phyloP scores from a whole-genome alignment of 176 grass and related monocot genomes.

The Saccharum spontaneum region DNA sequence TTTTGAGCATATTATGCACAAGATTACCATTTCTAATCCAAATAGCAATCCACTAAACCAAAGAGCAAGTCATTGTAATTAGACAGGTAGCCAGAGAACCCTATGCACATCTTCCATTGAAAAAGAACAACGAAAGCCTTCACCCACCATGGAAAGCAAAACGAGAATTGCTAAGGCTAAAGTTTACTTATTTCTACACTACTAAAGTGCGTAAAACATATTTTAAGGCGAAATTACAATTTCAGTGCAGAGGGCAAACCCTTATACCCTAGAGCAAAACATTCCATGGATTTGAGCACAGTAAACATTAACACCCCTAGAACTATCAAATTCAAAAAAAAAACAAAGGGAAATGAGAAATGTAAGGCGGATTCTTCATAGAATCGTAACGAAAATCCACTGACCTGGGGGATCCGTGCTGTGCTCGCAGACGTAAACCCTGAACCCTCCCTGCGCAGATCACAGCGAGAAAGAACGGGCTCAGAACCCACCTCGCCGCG shows the following conservation, averaged over 20 bases:
- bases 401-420: slow-evolving; percentile 47
- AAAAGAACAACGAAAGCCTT: background rate
- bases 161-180: background rate
- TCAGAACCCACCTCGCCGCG: slow-evolving; percentile 3
- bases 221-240: background rate
- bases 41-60: background rate
- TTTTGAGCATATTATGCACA: background rate
- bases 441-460: slow-evolving; percentile 47
- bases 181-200: background rate
- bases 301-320: background rate
- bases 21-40: background rate
- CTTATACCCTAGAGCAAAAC: background rate
- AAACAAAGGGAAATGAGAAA: background rate
- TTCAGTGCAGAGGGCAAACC: background rate
- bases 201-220: background rate
- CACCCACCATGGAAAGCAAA: background rate
- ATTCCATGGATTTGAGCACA: background rate
- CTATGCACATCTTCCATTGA: background rate
- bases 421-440: slow-evolving; percentile 56
- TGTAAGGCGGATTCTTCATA: background rate
- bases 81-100: background rate
- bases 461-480: background rate
- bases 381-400: background rate
- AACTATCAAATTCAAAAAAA: background rate
- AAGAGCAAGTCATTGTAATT: background rate